Conservation (phyloP, 1,284 basidiomycete species). For the Cutaneotrichosporon arboriforme region DNA sequence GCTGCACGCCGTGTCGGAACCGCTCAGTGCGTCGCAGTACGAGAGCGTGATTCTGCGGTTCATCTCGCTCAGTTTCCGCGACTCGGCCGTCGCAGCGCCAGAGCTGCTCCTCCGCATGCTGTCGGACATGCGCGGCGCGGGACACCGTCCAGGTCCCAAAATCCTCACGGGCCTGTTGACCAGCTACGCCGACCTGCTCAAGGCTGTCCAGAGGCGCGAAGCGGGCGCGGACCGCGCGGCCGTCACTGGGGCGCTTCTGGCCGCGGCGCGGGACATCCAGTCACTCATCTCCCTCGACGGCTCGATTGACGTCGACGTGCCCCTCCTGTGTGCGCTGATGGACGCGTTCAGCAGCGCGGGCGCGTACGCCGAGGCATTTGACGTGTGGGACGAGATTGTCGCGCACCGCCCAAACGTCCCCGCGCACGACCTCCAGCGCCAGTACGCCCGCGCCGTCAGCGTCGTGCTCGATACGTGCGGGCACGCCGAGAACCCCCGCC, state of each 20-base stretch:
- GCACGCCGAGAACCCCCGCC: constrained; percentile 53
- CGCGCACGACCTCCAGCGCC: constrained; percentile 44
- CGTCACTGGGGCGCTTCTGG: constrained; percentile 12
- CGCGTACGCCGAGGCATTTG: constrained; percentile 63
- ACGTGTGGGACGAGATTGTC: constrained; percentile 72
- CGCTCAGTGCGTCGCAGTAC: constrained; percentile 58
- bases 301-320: constrained; percentile 63
- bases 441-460: constrained; percentile 62
- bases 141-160: constrained; percentile 56
- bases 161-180: constrained; percentile 70
- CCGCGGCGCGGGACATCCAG: constrained; percentile 63
- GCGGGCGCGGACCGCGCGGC: constrained; percentile 8
- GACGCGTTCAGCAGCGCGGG: constrained; percentile 76
- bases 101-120: constrained; percentile 71
- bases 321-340: constrained; percentile 17
- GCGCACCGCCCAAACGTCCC: constrained; percentile 47
- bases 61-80: constrained; percentile 54
- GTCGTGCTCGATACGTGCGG: constrained; percentile 82
- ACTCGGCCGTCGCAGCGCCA: constrained; percentile 51
- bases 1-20: constrained; percentile 41
- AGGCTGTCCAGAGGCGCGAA: constrained; percentile 7
- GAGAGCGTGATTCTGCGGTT: constrained; percentile 60
- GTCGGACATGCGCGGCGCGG: constrained; percentile 70
- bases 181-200: constrained; percentile 39
- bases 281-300: constrained; percentile 72